Conservation (phyloP, 495 filamentous ascomycete genomes). For the Aspergillus conjunctus region DNA sequence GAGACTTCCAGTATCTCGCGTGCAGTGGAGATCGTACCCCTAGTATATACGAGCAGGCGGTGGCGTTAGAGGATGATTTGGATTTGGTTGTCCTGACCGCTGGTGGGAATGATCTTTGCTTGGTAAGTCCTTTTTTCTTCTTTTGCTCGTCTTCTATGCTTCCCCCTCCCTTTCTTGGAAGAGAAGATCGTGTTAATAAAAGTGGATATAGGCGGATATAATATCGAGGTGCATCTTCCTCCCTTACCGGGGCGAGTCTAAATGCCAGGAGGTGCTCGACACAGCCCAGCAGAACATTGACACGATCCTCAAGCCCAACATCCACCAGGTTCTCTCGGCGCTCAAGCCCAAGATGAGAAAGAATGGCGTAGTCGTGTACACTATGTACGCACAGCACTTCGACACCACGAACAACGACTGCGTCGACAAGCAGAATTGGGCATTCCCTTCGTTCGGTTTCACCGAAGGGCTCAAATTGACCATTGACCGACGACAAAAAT, state of each 20-base stretch:
- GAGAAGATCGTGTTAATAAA: background rate
- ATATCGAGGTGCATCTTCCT: constrained; percentile 32
- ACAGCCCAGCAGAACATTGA: constrained; percentile 27
- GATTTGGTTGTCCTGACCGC: constrained; percentile 37
- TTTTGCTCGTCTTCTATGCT: background rate
- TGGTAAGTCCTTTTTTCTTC: constrained; percentile 18
- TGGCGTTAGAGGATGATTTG: constrained; percentile 13
- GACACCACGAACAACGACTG: constrained; percentile 25
- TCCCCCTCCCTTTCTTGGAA: background rate
- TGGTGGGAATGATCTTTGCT: constrained; percentile 38
- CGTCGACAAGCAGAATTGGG: constrained; percentile 25
- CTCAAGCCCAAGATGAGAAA: constrained; percentile 28
- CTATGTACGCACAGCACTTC: constrained; percentile 34
- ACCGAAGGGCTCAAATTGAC: constrained; percentile 18
- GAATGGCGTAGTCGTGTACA: constrained; percentile 28
- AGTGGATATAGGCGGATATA: constrained; percentile 14
- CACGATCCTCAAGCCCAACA: constrained; percentile 24
- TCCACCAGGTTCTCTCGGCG: constrained; percentile 20
- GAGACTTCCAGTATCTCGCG: constrained; percentile 20
- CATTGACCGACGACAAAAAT: constrained; percentile 22
- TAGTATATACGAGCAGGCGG: constrained; percentile 26
- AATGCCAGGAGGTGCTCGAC: constrained; percentile 25
- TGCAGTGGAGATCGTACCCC: constrained; percentile 29
- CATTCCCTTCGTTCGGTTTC: constrained; percentile 2
- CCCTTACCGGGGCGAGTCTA: constrained; percentile 4